phyloP scores from a whole-genome alignment of 176 grass and related monocot species.

The Ensete glaucum region DNA sequence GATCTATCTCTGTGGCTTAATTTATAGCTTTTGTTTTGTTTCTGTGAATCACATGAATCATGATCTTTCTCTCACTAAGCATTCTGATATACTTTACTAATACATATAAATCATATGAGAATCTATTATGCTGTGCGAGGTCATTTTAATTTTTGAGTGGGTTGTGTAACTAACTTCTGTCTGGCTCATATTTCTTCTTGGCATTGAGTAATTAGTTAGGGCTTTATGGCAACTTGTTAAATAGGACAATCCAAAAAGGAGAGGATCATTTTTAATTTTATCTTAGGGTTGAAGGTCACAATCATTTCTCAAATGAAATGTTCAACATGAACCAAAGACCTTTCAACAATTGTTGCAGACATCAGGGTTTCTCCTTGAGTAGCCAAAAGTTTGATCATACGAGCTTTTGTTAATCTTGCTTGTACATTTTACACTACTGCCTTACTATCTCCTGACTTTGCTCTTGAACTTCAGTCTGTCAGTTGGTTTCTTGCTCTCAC shows the following conservation, averaged over 20 bases:
- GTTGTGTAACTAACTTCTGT: not conserved
- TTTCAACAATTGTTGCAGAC: too few relatives aligned
- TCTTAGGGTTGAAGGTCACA: not conserved
- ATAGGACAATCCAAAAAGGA: not conserved
- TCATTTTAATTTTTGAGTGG: not conserved
- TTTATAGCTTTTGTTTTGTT: not conserved
- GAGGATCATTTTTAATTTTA: not conserved
- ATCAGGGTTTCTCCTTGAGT: too few relatives aligned
- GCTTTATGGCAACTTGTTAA: not conserved
- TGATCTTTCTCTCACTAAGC: not conserved
- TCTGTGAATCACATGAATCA: not conserved
- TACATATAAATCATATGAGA: not conserved
- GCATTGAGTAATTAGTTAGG: not conserved
- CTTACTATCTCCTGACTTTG: not conserved
- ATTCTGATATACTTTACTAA: not conserved
- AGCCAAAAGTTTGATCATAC: not conserved
- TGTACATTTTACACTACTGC: not conserved
- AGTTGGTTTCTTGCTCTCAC: not conserved
- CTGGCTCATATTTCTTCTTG: not conserved
- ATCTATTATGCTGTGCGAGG: not conserved
- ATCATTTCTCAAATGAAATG: not conserved
- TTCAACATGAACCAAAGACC: not conserved
- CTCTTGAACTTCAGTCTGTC: not conserved
- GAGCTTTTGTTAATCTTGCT: not conserved
- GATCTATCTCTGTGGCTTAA: not conserved